A percentile compares a stretch with the other conserved stretches of the same genome.
Evolutionary conservation across 371 early-diverging fungal species (phyloP).

Genomic region (Apophysomyces variabilis): DNA sequence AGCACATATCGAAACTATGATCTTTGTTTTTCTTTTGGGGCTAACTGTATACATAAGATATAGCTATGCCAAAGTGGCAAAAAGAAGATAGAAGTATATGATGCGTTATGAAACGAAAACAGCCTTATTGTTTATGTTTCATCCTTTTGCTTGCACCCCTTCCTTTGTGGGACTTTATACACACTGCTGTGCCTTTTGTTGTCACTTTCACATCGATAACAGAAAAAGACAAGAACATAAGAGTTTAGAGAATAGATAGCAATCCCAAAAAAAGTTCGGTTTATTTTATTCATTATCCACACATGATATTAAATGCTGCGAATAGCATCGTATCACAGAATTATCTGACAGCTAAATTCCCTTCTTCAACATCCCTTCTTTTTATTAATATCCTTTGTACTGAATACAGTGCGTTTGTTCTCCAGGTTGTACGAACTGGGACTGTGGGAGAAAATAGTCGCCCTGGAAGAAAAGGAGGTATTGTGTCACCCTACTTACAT

Average conservation of each 20-base stretch:
- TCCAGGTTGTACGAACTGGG: neutral
- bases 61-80: too few species aligned
- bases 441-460: conserved; percentile 1
- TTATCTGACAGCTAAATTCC: neutral
- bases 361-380: neutral
- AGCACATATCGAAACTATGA: neutral
- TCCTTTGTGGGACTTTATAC: neutral
- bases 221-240: neutral
- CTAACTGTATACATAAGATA: too few species aligned
- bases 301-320: neutral
- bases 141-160: neutral
- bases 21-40: too few species aligned
- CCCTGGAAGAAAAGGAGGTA: neutral
- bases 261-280: neutral
- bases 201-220: neutral
- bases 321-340: neutral
- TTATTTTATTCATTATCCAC: neutral
- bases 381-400: neutral
- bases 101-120: conserved; percentile 1
- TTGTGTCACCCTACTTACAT: neutral
- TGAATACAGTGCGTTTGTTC: conserved; percentile 2
- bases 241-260: neutral
- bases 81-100: neutral
- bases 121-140: conserved; percentile 9
- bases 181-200: neutral